Evolutionary conservation across 2,329 filamentous ascomycete species (phyloP).

Genomic region (Paradendryphiella salina): DNA sequence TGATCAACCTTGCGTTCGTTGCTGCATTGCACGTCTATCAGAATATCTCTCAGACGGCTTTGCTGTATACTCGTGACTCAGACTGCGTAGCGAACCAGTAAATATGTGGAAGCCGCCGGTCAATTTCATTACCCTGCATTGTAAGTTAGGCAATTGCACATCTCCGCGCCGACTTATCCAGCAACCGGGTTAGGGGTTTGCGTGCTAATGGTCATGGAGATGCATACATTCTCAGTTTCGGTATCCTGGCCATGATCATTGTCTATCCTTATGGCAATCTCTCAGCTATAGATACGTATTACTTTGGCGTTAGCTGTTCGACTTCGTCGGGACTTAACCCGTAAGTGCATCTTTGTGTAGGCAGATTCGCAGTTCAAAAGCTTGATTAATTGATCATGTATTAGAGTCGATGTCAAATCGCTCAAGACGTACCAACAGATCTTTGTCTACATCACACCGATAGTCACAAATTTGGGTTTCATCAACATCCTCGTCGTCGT

Average conservation of each 20-base stretch:
- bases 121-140: conserved; percentile 84
- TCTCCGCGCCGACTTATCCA: not conserved
- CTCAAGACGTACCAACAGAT: conserved; percentile 56
- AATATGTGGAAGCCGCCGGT: conserved; percentile 15
- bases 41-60: conserved; percentile 3
- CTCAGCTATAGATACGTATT: conserved; percentile 81
- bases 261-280: conserved; percentile 69
- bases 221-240: conserved; percentile 75
- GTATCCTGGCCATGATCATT: conserved; percentile 75
- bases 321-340: conserved; percentile 95
- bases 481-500: conserved; percentile 75
- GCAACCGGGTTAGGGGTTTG: not conserved
- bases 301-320: conserved; percentile 79
- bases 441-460: conserved; percentile 45
- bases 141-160: conserved; percentile 48
- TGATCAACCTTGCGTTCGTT: not conserved
- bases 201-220: conserved; percentile 54
- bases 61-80: not conserved
- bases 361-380: too few species aligned
- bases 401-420: conserved; percentile 54
- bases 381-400: conserved; percentile 14
- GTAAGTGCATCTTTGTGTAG: conserved; percentile 29
- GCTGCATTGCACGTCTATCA: not conserved
- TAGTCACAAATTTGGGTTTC: conserved; percentile 47
- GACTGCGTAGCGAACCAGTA: not conserved